Conservation (phyloP, 1,284 basidiomycete species). For the Ustilago tritici region DNA sequence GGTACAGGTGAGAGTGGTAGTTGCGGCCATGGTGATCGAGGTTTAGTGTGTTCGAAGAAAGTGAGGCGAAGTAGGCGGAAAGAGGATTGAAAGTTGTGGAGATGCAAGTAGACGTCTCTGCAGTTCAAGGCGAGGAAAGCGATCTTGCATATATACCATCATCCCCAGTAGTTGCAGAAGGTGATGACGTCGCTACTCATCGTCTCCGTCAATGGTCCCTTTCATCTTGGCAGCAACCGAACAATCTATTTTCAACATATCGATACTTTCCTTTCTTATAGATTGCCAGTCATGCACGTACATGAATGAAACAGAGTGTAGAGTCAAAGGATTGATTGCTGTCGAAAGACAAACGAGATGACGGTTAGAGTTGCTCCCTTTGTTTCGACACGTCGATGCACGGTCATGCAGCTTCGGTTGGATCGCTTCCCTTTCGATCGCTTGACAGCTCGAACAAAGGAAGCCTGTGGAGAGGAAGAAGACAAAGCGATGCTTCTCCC, state of each 20-base stretch:
- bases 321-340: not conserved
- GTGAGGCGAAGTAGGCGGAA: no score
- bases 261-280: not conserved
- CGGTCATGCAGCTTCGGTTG: not conserved
- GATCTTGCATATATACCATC: not conserved
- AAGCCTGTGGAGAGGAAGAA: not conserved
- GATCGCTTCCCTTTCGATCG: not conserved
- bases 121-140: no score
- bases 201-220: not conserved
- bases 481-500: not conserved
- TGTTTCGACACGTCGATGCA: not conserved
- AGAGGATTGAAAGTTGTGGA: no score
- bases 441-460: not conserved
- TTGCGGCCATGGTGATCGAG: not conserved
- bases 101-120: no score
- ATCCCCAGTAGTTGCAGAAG: not conserved
- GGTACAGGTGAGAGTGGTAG: not conserved
- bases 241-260: not conserved
- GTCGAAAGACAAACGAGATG: not conserved
- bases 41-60: not conserved
- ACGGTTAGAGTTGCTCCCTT: not conserved
- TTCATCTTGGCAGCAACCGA: not conserved
- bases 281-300: not conserved
- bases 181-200: constrained; percentile 5
- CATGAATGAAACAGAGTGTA: not conserved